Base-by-base conservation (phyloP, 495 filamentous ascomycete species). In the Lindgomyces ingoldianus region DNA sequence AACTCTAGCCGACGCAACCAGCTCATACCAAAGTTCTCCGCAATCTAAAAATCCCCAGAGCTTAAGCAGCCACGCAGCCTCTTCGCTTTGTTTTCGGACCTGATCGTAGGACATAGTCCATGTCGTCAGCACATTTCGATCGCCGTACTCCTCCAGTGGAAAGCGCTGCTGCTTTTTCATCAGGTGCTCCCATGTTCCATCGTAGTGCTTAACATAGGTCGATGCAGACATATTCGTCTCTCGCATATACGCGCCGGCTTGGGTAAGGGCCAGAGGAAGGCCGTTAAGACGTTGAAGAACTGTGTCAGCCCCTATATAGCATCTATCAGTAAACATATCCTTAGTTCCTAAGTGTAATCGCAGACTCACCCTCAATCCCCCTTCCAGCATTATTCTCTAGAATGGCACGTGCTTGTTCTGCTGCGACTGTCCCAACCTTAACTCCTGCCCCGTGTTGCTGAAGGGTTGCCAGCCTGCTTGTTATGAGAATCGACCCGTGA, bases 401-500 rank as follows among this genome's bases (percentile, higher is more conserved):
- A 16, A 46, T 46, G 22, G 42, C 42, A 14, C 22, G 42, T 3
- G 42, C 42, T 16, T n/a, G 42, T 19, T 46, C 4, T 19, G n/a
- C 14, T 4, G n/a, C 42, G n/a, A 46, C 42, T 19, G n/a, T 46
- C 42, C 16, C 22, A 14, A 46, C 42, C 67, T 55, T 46, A 26
- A 46, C 18, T 22, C 42, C 39, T 46, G n/a, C 12, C 21, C 57
- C 44, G 21, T n/a, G 41, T 44, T 44, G 25, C 42, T 46, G 19
- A 3, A 60, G 44, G 24, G 61, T 52, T 3, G 69, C 62, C 42
- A 72, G 75, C 39, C 75, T 71, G 3, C 76, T 79, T 49, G 77
- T 79, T 18, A 79, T 71, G 10, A 80, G 55, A 45, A 80, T 65
- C 11, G 69, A 73, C 6, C 75, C 76, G 56, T 79, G 74, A 48